Evolutionary conservation across 257 asterid genomes (phyloP).

Genomic region (Mitragyna speciosa): DNA sequence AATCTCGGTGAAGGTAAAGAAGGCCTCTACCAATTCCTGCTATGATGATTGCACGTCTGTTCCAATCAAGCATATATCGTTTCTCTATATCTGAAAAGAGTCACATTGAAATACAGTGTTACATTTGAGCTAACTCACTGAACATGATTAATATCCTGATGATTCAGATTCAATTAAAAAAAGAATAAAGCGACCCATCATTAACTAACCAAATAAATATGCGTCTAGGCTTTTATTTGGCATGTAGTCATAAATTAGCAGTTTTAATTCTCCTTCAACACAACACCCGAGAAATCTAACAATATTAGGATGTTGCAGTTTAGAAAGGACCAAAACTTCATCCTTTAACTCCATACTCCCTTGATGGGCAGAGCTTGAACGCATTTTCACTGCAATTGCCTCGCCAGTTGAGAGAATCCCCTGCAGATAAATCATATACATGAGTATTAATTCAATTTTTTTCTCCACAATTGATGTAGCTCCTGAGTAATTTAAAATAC

Average conservation of each 20-base stretch:
- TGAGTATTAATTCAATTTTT: neutral
- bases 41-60: slow-evolving; percentile 11
- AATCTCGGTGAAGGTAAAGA: slow-evolving; percentile 26
- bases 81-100: slow-evolving; percentile 4
- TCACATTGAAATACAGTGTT: neutral
- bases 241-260: slow-evolving; percentile 13
- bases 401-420: slow-evolving; percentile 9
- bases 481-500: neutral
- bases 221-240: slow-evolving; percentile 11
- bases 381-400: slow-evolving; percentile 5
- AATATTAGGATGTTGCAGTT: slow-evolving; percentile 7
- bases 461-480: neutral
- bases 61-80: slow-evolving; percentile 12
- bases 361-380: neutral
- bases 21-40: slow-evolving; percentile 27
- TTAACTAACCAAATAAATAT: slow-evolving; percentile 6
- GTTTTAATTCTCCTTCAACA: neutral
- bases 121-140: neutral
- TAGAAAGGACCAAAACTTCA: neutral
- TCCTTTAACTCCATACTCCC: neutral
- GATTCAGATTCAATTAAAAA: no score
- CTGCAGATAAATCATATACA: neutral
- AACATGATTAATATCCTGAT: neutral
- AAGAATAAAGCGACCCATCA: neutral
- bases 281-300: slow-evolving; percentile 13